Base-by-base conservation (phyloP, 495 filamentous ascomycete species). In the Pyronema omphalodes region DNA sequence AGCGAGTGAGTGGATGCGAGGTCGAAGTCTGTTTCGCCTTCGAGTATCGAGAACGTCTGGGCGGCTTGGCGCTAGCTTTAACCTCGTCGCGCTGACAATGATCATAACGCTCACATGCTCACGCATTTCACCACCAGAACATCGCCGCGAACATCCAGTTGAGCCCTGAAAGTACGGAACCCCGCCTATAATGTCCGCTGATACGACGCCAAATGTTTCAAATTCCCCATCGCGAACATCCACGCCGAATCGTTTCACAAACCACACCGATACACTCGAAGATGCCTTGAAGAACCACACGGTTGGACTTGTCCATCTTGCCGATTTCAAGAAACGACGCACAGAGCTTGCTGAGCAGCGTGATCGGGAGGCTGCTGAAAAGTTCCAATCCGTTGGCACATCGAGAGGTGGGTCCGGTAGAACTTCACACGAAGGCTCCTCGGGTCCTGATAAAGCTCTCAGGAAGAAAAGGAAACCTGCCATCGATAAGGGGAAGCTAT, bases 321-420 rank as follows among this genome's bases (percentile, higher is more conserved):
- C 81, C 59, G 91, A 96, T 66, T 98, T 95, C 71, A 88, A 91
- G 67, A 96, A 98, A 69, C 81, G 91, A 39, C 87, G 91, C 67
- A 89, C 88, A 58, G 86, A 98, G 67, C 86, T 88, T 29, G 71
- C 93, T 34, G 91, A 96, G 68, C 84, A 86, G 64, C 89, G 88
- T 64, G 83, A 88, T 60, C 76, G 84, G 54, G 86, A 91, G 65
- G 82, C 81, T 3, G 79, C 86, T 59, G 76, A 77, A 45, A 76
- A 76, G 71, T 12, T 68, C 68, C 69, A 77, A 70, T 60, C 69
- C 60, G 53, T 63, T 61, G 44, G 71, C 65, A 54, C 62, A 61
- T 57, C 46, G 58, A 60, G 57, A 9, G 47, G 47, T 11, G 47
- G 47, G 47, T 51, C 7, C 11, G 56, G 40, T 36, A 60, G 43